Percentiles rank a stretch among this genome's conserved stretches.
phyloP scores from a whole-genome alignment of 176 grass and related monocot genomes.

The sorghum (Sorghum bicolor) region Sorghum_bicolor_NCBIv3 NC_012876.2:749001-749500 shows the following conservation, averaged over 20 bases:
- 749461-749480: conserved; percentile 17
- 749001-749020: conserved; percentile 1
- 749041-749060: neutral
- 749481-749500: neutral
- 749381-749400: neutral
- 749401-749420: neutral
- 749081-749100: neutral
- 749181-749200: no score
- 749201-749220: no score
- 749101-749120: conserved; percentile 1
- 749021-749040: neutral
- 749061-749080: neutral
- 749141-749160: neutral
- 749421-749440: neutral
- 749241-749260: no score
- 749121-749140: conserved; percentile 7
- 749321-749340: no score
- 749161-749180: no score
- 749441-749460: neutral
- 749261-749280: no score
- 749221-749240: no score
- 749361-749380: no score
- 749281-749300: no score
- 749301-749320: no score
- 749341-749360: no score